Evolutionary conservation across 1,139 yeast genomes (phyloP).

Genomic region (Hyphopichia burtonii): DNA sequence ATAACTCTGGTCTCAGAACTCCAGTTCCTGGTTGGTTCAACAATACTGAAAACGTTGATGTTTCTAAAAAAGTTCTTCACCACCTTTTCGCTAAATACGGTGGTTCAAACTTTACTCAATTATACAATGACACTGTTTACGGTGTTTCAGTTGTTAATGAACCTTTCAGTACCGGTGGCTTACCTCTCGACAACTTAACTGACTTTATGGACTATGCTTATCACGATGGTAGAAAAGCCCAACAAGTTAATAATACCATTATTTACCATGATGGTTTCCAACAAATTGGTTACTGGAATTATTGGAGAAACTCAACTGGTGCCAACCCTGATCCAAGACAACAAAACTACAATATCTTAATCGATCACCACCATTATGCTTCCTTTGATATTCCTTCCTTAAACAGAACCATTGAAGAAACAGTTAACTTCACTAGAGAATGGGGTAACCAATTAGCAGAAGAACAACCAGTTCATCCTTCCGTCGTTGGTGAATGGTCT

Average conservation of each 20-base stretch:
- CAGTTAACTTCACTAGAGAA: conserved; percentile 11
- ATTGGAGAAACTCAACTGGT: conserved; percentile 11
- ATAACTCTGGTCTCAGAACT: conserved; percentile 22
- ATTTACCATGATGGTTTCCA: conserved; percentile 25
- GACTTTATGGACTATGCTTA: conserved; percentile 15
- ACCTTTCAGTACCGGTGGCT: conserved; percentile 16
- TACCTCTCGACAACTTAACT: conserved; percentile 14
- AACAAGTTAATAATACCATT: conserved; percentile 12
- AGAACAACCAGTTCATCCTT: conserved; percentile 11
- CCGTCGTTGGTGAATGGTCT: conserved; percentile 26
- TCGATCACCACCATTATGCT: conserved; percentile 27
- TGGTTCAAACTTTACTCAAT: conserved; percentile 20
- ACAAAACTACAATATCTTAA: conserved; percentile 10
- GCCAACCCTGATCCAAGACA: conserved; percentile 1
- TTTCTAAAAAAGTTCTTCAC: conserved; percentile 33
- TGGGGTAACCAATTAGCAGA: conserved; percentile 14
- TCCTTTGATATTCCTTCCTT: conserved; percentile 19
- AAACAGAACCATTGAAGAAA: conserved; percentile 13
- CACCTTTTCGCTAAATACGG: conserved; percentile 48
- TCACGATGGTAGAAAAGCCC: conserved; percentile 8
- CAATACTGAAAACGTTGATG: conserved; percentile 2
- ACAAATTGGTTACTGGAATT: conserved; percentile 20
- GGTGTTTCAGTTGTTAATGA: conserved; percentile 25
- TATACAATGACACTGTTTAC: conserved; percentile 33
- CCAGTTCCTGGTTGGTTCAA: conserved; percentile 10